A percentile compares a stretch with the other conserved stretches of the same genome.
These are phyloP conservation scores for Podaxis carcinomalis DNA, from an alignment of 768 basidiomycete species.

Conservation along the genomic window DNA sequence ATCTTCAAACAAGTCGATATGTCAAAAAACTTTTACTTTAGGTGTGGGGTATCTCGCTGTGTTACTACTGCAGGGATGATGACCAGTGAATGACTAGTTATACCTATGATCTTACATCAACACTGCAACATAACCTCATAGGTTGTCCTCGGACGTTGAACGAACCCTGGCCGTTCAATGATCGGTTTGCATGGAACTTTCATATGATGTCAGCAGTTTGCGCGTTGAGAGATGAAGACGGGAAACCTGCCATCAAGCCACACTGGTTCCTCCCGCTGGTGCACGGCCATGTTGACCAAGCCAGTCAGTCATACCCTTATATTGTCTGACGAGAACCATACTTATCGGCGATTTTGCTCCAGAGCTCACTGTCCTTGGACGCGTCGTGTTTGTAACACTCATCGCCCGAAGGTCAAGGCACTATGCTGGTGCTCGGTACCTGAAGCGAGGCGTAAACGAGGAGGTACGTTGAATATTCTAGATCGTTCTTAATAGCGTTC, in stretches of 20 bases:
- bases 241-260: conserved; percentile 41
- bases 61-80: conserved; percentile 3
- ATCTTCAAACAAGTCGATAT: conserved; percentile 96
- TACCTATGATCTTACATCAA: conserved; percentile 96
- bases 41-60: conserved; percentile 36
- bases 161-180: conserved; percentile 68
- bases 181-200: conserved; percentile 94
- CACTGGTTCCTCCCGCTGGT: conserved; percentile 90
- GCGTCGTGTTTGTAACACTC: conserved; percentile 89
- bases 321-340: background rate
- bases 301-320: conserved; percentile 54
- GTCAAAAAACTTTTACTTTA: conserved; percentile 99
- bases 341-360: conserved; percentile 1
- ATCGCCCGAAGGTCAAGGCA: conserved; percentile 93
- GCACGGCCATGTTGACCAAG: conserved; percentile 97
- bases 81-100: conserved; percentile 48
- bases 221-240: conserved; percentile 23
- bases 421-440: conserved; percentile 92
- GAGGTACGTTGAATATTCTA: conserved; percentile 46
- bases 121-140: conserved; percentile 87
- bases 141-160: conserved; percentile 40
- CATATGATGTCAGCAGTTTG: conserved; percentile 78
- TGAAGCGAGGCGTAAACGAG: conserved; percentile 92
- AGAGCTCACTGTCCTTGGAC: conserved; percentile 90
- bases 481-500: background rate